A percentile compares a stretch with the other conserved stretches of the same genome.
phyloP scores from a whole-genome alignment of 1,284 basidiomycete species.

The Pseudozyma pruni region DNA sequence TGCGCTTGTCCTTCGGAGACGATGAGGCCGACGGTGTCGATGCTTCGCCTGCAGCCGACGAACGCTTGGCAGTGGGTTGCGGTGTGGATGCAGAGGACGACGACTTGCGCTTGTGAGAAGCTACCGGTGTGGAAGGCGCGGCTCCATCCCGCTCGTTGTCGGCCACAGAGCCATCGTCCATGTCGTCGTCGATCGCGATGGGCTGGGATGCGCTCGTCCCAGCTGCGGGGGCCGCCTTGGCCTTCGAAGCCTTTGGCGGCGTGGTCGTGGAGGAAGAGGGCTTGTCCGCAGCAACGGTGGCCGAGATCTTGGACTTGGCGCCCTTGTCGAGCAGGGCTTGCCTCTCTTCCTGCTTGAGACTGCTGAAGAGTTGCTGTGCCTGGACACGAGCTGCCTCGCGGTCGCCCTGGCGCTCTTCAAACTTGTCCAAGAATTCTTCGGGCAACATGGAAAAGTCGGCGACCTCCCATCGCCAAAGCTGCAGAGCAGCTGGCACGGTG shows the following conservation, averaged over 20 bases:
- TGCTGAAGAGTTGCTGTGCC: conserved; percentile 36
- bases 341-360: conserved; percentile 37
- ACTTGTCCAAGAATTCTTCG: conserved; percentile 76
- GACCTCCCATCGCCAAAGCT: conserved; percentile 89
- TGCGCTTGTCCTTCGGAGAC: conserved; percentile 50
- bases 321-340: conserved; percentile 47
- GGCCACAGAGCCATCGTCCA: conserved; percentile 32
- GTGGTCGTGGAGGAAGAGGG: conserved; percentile 7
- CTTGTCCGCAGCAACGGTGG: conserved; percentile 20
- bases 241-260: conserved; percentile 3
- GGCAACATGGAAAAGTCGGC: conserved; percentile 78
- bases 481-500: conserved; percentile 68
- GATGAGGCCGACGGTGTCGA: conserved; percentile 25
- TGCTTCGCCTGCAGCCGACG: conserved; percentile 14
- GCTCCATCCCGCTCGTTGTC: conserved; percentile 18
- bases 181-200: conserved; percentile 39
- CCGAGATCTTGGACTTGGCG: conserved; percentile 33
- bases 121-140: conserved; percentile 21
- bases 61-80: conserved; percentile 17
- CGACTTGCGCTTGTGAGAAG: conserved; percentile 29
- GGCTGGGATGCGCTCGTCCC: conserved; percentile 20
- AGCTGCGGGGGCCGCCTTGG: conserved; percentile 1
- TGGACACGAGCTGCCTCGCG: conserved; percentile 73
- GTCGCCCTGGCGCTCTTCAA: conserved; percentile 75
- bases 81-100: conserved; percentile 31